Evolutionary conservation across 768 basidiomycete species (phyloP).

Genomic region (Candolleomyces aberdarensis): DNA sequence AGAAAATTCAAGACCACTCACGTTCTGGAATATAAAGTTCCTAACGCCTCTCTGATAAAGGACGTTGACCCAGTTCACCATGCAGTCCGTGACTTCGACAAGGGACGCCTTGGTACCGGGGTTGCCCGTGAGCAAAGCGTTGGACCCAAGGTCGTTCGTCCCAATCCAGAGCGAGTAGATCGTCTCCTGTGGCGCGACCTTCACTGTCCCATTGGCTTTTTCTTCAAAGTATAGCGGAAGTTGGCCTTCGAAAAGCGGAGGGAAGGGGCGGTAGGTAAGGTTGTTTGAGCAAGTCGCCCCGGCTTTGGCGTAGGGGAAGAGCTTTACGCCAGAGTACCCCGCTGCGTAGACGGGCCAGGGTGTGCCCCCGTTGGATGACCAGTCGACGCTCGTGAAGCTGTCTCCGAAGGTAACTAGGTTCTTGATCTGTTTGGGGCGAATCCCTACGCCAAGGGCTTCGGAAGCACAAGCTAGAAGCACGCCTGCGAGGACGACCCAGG

Average conservation of each 20-base stretch:
- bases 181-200: constrained; percentile 41
- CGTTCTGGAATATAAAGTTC: constrained; percentile 70
- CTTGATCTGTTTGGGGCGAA: constrained; percentile 44
- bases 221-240: constrained; percentile 51
- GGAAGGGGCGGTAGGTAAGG: constrained; percentile 55
- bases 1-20: constrained; percentile 24
- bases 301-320: constrained; percentile 57
- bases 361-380: constrained; percentile 37
- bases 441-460: constrained; percentile 7
- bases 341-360: constrained; percentile 64
- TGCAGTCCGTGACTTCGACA: constrained; percentile 55
- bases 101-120: constrained; percentile 43
- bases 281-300: constrained; percentile 68
- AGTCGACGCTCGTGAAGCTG: constrained; percentile 55
- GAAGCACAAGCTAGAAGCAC: constrained; percentile 2
- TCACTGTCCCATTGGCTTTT: constrained; percentile 37
- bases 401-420: constrained; percentile 69
- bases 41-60: constrained; percentile 58
- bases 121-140: constrained; percentile 49
- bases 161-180: constrained; percentile 70
- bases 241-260: constrained; percentile 55
- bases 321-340: constrained; percentile 46
- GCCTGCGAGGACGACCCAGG: background rate
- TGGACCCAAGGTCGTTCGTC: constrained; percentile 59
- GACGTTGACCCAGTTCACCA: constrained; percentile 55